Conservation (phyloP, 805 yeast genomes). For the Monosporozyma siamensis region DNA sequence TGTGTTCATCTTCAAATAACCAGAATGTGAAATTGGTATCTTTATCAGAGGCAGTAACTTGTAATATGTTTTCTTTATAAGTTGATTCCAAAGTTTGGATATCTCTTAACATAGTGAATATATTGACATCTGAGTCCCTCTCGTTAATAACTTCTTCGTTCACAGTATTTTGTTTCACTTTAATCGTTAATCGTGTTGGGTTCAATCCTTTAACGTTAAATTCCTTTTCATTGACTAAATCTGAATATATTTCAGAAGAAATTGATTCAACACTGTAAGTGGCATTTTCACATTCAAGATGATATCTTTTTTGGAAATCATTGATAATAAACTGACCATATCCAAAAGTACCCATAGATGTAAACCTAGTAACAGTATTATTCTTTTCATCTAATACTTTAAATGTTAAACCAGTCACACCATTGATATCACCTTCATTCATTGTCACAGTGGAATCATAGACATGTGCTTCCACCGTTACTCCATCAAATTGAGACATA, state of each 20-base stretch:
- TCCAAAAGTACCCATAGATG: conserved; percentile 72
- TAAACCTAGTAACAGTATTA: conserved; percentile 41
- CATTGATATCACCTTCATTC: conserved; percentile 21
- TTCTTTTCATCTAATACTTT: conserved; percentile 30
- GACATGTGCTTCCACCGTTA: conserved; percentile 67
- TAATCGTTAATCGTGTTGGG: conserved; percentile 17
- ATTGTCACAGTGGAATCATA: conserved; percentile 31
- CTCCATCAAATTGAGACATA: conserved; percentile 39
- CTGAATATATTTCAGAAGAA: conserved; percentile 20
- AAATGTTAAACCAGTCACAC: conserved; percentile 43
- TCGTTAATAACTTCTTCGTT: background rate
- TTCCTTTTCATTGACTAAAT: conserved; percentile 11
- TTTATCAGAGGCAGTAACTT: background rate
- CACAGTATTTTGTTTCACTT: conserved; percentile 5
- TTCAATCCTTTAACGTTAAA: conserved; percentile 12
- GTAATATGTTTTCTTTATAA: background rate
- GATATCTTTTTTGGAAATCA: conserved; percentile 6
- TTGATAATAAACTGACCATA: conserved; percentile 54
- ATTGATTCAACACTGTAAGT: conserved; percentile 17
- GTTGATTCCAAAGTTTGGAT: background rate
- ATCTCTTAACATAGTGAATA: conserved; percentile 14
- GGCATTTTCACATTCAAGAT: conserved; percentile 16
- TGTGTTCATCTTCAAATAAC: conserved; percentile 66
- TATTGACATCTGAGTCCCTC: conserved; percentile 9
- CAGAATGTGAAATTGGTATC: conserved; percentile 54